These are phyloP conservation scores for Phytophthora colocasiae DNA, from an alignment of 352 stramenopile species.

Conservation along the genomic window DNA sequence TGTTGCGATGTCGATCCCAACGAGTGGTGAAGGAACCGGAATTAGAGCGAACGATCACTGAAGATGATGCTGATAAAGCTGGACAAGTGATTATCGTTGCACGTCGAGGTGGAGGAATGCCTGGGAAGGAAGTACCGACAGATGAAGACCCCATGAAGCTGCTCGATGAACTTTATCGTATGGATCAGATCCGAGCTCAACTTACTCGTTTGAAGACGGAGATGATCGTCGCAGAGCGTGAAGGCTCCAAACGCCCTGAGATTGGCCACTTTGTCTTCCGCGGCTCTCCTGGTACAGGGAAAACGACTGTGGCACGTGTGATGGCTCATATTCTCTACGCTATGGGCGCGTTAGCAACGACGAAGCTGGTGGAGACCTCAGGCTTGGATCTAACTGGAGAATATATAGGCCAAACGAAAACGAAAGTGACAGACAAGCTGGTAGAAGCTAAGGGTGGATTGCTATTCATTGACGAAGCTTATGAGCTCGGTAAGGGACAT, in stretches of 20 bases:
- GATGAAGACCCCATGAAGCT: slow-evolving; percentile 59
- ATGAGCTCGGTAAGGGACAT: slow-evolving; percentile 86
- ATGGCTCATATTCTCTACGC: slow-evolving; percentile 95
- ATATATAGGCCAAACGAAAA: slow-evolving; percentile 91
- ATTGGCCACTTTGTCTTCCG: slow-evolving; percentile 91
- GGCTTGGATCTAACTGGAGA: slow-evolving; percentile 90
- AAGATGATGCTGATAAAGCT: slow-evolving; percentile 53
- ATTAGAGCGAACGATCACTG: slow-evolving; percentile 55
- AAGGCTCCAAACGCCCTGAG: slow-evolving; percentile 62
- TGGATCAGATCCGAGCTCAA: slow-evolving; percentile 65
- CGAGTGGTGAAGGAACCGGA: slow-evolving; percentile 58
- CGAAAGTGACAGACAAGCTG: slow-evolving; percentile 87
- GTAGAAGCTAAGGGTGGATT: slow-evolving; percentile 91
- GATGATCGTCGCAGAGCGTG: slow-evolving; percentile 67
- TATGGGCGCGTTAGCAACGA: slow-evolving; percentile 91
- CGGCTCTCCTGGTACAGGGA: slow-evolving; percentile 89
- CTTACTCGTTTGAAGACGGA: slow-evolving; percentile 58
- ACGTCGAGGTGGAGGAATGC: slow-evolving; percentile 27
- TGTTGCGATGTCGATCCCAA: slow-evolving; percentile 49
- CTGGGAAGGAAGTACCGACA: slow-evolving; percentile 49
- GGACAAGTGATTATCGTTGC: slow-evolving; percentile 40
- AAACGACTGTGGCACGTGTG: slow-evolving; percentile 91
- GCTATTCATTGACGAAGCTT: slow-evolving; percentile 95
- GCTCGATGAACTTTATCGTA: slow-evolving; percentile 67
- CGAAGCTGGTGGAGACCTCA: slow-evolving; percentile 92